A percentile compares a stretch with the other conserved stretches of the same genome.
Evolutionary conservation across 2,329 filamentous ascomycete genomes (phyloP).

Genomic region (Exophiala oligosperma): DNA sequence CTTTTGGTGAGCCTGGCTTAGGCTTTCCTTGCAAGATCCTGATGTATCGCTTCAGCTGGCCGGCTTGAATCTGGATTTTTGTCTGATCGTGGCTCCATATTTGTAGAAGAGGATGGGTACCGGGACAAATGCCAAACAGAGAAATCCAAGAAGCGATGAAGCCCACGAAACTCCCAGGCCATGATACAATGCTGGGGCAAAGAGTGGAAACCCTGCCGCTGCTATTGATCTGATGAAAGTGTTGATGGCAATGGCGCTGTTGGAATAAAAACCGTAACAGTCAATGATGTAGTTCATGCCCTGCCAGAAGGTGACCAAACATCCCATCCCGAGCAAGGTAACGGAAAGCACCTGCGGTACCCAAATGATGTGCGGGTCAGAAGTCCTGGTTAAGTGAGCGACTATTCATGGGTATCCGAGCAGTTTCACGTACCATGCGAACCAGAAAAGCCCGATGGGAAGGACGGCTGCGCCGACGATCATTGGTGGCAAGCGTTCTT

Average conservation of each 20-base stretch:
- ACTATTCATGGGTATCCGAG: neutral
- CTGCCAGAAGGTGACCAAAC: constrained; percentile 46
- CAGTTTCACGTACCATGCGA: constrained; percentile 42
- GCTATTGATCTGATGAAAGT: constrained; percentile 37
- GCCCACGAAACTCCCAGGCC: constrained; percentile 43
- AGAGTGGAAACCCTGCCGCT: constrained; percentile 38
- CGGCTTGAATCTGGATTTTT: constrained; percentile 42
- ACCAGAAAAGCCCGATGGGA: constrained; percentile 49
- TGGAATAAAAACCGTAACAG: constrained; percentile 41
- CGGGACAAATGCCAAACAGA: constrained; percentile 43
- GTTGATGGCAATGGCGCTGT: constrained; percentile 42
- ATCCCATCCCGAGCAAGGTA: constrained; percentile 44
- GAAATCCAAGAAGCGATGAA: constrained; percentile 40
- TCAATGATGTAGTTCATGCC: constrained; percentile 47
- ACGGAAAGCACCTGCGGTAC: constrained; percentile 46
- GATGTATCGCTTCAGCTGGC: neutral
- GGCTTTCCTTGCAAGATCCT: neutral
- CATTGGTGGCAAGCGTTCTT: constrained; percentile 48
- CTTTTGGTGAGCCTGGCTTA: no score
- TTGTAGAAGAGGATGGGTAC: constrained; percentile 51
- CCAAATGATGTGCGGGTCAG: constrained; percentile 43
- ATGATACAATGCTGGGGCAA: constrained; percentile 36
- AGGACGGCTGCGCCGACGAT: constrained; percentile 44
- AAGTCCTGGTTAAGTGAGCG: constrained; percentile 30
- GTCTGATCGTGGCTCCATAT: constrained; percentile 47